Evolutionary conservation across 345 rosid genomes (phyloP), one percentile per base, ranked within the genome.

Genomic region (Draba incana): DNA sequence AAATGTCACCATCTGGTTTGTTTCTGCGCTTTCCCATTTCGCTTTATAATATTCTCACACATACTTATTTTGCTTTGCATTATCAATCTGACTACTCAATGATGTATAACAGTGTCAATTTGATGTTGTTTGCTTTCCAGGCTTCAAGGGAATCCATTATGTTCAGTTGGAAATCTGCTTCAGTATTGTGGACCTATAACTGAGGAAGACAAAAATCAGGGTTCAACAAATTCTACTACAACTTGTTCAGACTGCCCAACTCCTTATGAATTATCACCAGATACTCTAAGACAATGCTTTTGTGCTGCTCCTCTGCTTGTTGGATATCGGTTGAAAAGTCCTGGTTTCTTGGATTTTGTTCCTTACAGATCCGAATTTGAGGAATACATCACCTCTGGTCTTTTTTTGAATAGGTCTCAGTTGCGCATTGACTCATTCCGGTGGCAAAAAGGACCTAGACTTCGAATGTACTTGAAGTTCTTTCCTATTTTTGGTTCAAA

Each of bases 291-390:
- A 64, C 54, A 12, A 5, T 94, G 99, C 77, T 81, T 86, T 75
- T 94, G 99, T 69, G 86, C 92, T 54, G 88, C 81, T 44, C 99
- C 99, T 74, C 62, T 94, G 62, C 70, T 84, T 46, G 72, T 91
- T 58, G 95, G 79, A 57, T 94, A 91, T 66, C 88, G 99, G 66
- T 54, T 94, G 75, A 94, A 94, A 79, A 94, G 97, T 85, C 99
- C 99, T 10, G 97, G 99, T 64, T 76, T 91, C 72, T 74, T 83
- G 9, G 78, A 83, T 48, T 94, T 94, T 54, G 7, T 1, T 35
- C 82, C 86, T 47, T 94, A 88, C 61, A 58, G 5, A 71, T 11
- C 42, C 56, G 24, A 0, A 6, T 94, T 94, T 74, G 59, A 69
- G 84, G 20, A 53, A 3, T 89, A 86, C 79, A 55, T 94, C 66